A percentile compares a stretch with the other conserved stretches of the same genome.
phyloP scores from a whole-genome alignment of 176 grass and related monocot species.

The Raddia guianensis region DNA sequence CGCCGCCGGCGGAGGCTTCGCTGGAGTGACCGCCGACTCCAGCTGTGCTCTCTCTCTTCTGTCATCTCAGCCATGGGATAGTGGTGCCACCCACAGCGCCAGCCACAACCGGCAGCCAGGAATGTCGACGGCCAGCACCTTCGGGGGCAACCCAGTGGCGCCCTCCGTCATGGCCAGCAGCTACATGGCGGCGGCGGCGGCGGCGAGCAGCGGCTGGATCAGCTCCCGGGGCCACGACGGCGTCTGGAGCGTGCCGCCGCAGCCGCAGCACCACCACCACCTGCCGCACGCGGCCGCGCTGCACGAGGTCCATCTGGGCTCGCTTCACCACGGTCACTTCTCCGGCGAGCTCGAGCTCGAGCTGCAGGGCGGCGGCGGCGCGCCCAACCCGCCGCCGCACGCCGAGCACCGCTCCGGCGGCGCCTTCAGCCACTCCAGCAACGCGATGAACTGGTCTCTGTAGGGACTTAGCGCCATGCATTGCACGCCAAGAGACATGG shows the following conservation, averaged over 20 bases:
- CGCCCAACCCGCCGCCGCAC: constrained; percentile 27
- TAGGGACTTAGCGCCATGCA: constrained; percentile 22
- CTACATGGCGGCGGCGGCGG: constrained; percentile 27
- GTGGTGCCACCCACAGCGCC: constrained; percentile 38
- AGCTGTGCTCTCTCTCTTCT: constrained; percentile 99
- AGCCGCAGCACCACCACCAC: not conserved
- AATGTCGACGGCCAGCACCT: constrained; percentile 45
- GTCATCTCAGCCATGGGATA: constrained; percentile 88
- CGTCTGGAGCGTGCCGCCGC: constrained; percentile 31
- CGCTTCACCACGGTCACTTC: constrained; percentile 53
- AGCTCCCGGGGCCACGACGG: constrained; percentile 32
- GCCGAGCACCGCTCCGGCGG: constrained; percentile 49
- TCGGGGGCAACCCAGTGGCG: constrained; percentile 41
- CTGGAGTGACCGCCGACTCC: constrained; percentile 66
- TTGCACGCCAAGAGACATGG: constrained; percentile 39
- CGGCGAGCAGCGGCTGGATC: constrained; percentile 18
- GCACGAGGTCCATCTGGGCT: constrained; percentile 30
- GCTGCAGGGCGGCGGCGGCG: constrained; percentile 64
- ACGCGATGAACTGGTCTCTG: constrained; percentile 77
- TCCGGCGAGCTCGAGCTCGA: constrained; percentile 90
- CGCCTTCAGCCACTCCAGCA: constrained; percentile 57
- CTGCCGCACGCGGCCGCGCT: constrained; percentile 14
- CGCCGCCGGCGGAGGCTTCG: constrained; percentile 45
- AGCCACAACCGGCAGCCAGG: constrained; percentile 41
- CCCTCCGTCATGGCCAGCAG: constrained; percentile 53